Percentiles rank a stretch among this genome's conserved stretches.
Conservation (phyloP, 805 yeast species). For the Suhomyces vadensis region DNA sequence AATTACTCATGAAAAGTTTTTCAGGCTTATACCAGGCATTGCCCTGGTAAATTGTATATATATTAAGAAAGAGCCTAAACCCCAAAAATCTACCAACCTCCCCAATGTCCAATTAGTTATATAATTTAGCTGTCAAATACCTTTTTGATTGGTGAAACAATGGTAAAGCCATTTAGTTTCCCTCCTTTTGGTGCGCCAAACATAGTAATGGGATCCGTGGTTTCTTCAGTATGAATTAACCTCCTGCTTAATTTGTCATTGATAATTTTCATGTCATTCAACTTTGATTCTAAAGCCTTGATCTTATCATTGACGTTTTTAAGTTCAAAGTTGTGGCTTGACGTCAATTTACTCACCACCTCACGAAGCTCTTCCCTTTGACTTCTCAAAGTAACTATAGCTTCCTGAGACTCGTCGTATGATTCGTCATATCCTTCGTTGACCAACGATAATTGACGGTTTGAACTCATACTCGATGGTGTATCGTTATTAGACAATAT, state of each 20-base stretch:
- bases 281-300: slow-evolving; percentile 30
- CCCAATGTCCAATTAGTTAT: too few species aligned
- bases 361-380: slow-evolving; percentile 47
- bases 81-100: too few species aligned
- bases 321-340: slow-evolving; percentile 36
- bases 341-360: slow-evolving; percentile 38
- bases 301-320: slow-evolving; percentile 38
- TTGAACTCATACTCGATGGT: not conserved
- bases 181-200: slow-evolving; percentile 26
- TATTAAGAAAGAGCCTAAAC: too few species aligned
- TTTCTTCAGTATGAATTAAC: slow-evolving; percentile 8
- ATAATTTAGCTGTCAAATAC: not conserved
- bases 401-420: slow-evolving; percentile 14
- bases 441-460: slow-evolving; percentile 9
- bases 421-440: slow-evolving; percentile 11
- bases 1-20: too few species aligned
- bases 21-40: too few species aligned
- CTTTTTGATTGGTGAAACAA: slow-evolving; percentile 35
- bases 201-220: not conserved
- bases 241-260: slow-evolving; percentile 37
- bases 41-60: not conserved
- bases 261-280: slow-evolving; percentile 29
- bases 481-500: not conserved
- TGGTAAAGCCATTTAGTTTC: slow-evolving; percentile 39
- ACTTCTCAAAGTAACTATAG: slow-evolving; percentile 14